Percentiles rank a stretch among this genome's conserved stretches.
Evolutionary conservation across 1,284 basidiomycete genomes (phyloP).

Genomic region (Bondarzewia mesenterica): DNA sequence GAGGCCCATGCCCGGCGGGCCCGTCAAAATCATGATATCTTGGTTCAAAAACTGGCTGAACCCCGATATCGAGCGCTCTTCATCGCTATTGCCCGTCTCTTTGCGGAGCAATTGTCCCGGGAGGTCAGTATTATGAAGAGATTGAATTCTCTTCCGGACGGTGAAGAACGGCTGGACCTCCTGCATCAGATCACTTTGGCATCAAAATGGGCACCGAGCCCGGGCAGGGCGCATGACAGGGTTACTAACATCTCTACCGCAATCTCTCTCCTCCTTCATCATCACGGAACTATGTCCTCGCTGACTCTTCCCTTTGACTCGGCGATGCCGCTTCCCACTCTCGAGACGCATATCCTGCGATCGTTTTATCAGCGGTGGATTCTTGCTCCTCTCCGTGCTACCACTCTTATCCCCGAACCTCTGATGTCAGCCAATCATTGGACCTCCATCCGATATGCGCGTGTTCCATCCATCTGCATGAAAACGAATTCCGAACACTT

Average conservation of each 20-base stretch:
- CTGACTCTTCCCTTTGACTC: slow-evolving; percentile 18
- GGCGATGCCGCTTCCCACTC: slow-evolving; percentile 14
- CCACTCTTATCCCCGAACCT: slow-evolving; percentile 42
- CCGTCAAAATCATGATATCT: slow-evolving; percentile 22
- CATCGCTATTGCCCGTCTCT: slow-evolving; percentile 52
- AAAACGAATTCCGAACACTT: slow-evolving; percentile 43
- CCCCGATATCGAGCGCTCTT: slow-evolving; percentile 53
- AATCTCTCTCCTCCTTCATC: slow-evolving; percentile 44
- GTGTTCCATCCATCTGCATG: slow-evolving; percentile 58
- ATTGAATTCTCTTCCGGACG: slow-evolving; percentile 21
- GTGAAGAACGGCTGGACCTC: slow-evolving; percentile 27
- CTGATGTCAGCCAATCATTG: slow-evolving; percentile 56
- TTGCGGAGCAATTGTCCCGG: slow-evolving; percentile 39
- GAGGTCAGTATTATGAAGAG: slow-evolving; percentile 35
- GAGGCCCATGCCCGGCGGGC: slow-evolving; percentile 18
- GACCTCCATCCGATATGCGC: slow-evolving; percentile 43
- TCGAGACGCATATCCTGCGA: slow-evolving; percentile 34
- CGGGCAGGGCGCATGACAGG: slow-evolving; percentile 49
- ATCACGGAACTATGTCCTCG: slow-evolving; percentile 17
- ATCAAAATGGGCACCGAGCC: slow-evolving; percentile 64
- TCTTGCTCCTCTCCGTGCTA: slow-evolving; percentile 45
- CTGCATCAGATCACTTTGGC: slow-evolving; percentile 43
- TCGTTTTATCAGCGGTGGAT: slow-evolving; percentile 47
- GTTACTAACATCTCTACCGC: slow-evolving; percentile 57
- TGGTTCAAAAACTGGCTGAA: slow-evolving; percentile 36